Evolutionary conservation across 1,139 yeast genomes (phyloP).

Genomic region (Taphrina confusa): DNA sequence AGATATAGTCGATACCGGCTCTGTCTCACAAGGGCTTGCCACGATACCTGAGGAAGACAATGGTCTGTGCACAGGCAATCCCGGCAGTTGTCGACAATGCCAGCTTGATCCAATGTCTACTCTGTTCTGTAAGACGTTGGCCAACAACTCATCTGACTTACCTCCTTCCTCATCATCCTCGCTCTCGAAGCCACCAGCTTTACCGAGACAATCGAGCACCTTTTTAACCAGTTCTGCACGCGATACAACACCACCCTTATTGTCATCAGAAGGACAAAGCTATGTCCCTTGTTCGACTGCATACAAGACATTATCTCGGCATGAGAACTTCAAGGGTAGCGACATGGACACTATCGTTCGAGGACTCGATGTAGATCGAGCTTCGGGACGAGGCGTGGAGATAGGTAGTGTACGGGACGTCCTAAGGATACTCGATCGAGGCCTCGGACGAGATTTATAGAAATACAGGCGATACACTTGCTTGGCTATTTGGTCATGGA

Average conservation of each 20-base stretch:
- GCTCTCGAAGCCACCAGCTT: slow-evolving; percentile 38
- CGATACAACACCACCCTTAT: slow-evolving; percentile 38
- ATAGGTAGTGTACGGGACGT: slow-evolving; percentile 25
- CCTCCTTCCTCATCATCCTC: slow-evolving; percentile 36
- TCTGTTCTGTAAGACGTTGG: slow-evolving; percentile 80
- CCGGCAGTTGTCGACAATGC: slow-evolving; percentile 79
- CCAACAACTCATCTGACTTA: slow-evolving; percentile 45
- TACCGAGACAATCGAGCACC: slow-evolving; percentile 29
- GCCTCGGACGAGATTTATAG: slow-evolving; percentile 24
- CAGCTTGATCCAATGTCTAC: slow-evolving; percentile 87
- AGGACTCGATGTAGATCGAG: slow-evolving; percentile 24
- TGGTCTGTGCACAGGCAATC: slow-evolving; percentile 49
- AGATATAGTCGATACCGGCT: too few relatives aligned
- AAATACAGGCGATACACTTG: too few relatives aligned
- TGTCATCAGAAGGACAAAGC: slow-evolving; percentile 49
- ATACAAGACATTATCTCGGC: slow-evolving; percentile 77
- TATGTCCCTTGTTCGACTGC: slow-evolving; percentile 89
- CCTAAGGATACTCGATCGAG: slow-evolving; percentile 26
- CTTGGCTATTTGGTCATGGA: too few relatives aligned
- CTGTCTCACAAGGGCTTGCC: too few relatives aligned
- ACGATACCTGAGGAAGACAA: slow-evolving; percentile 26
- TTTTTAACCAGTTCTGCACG: slow-evolving; percentile 30
- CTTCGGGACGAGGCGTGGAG: slow-evolving; percentile 21
- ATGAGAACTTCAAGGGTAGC: slow-evolving; percentile 68
- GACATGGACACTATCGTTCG: slow-evolving; percentile 69